These are phyloP conservation scores for Kwoniella europaea DNA, from an alignment of 768 basidiomycete genomes.

Conservation along the genomic window DNA sequence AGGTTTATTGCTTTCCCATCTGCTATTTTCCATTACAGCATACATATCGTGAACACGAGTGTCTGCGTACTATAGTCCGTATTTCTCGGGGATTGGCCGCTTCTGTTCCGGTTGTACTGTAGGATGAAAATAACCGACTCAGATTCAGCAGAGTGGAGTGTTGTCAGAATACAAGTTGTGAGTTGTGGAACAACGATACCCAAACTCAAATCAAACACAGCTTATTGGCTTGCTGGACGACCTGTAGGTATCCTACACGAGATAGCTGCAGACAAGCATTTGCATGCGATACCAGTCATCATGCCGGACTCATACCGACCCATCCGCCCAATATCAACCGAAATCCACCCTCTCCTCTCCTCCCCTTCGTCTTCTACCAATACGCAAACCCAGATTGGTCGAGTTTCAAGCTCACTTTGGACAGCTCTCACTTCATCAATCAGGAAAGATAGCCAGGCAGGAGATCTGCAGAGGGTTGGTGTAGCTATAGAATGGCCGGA, in stretches of 20 bases:
- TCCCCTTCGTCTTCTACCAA: not conserved
- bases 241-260: not conserved
- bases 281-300: not conserved
- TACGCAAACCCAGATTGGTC: not conserved
- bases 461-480: not conserved
- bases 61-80: too few relatives aligned
- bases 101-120: not conserved
- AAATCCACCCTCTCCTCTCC: conserved; percentile 3
- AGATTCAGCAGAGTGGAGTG: not conserved
- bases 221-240: not conserved
- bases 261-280: not conserved
- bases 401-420: conserved; percentile 5
- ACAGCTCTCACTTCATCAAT: not conserved
- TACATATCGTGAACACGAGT: too few relatives aligned
- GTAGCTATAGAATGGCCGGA: conserved; percentile 37
- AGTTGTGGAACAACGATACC: too few relatives aligned
- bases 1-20: not conserved
- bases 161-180: too few relatives aligned
- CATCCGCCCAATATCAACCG: not conserved
- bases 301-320: conserved; percentile 10
- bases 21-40: not conserved
- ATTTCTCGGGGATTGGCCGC: not conserved
- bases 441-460: not conserved
- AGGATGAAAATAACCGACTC: not conserved
- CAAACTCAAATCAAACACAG: not conserved